Evolutionary conservation across 805 yeast genomes (phyloP), one percentile per base, ranked within the genome.

Genomic region (Kodamaea kakaduensis): DNA sequence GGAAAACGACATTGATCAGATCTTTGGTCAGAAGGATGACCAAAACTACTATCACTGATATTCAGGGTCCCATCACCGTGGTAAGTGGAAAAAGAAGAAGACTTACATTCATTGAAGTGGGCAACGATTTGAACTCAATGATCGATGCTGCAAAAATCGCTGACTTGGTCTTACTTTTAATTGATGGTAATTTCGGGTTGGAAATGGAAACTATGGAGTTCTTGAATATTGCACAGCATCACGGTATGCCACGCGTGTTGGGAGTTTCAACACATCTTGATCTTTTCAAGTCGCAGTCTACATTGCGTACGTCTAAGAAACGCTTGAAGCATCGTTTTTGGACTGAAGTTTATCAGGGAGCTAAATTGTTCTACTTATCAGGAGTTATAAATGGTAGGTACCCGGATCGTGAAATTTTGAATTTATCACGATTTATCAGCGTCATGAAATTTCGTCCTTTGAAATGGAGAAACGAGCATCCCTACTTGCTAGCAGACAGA

Each of bases 181-280:
- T 93, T 41, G 99, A 93, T 66, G 97, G 98, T 40, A 93, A 93
- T 58, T 93, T 87, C 57, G 99, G 99, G 6, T 78, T 93, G 41
- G 99, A 93, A 67, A 93, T 93, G 99, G 99, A 93, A 62, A 93
- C 98, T 6, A 94, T 93, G 97, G 99, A 93, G 62, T 93, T 93
- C 54, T 70, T 93, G 44, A 94, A 93, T 53, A 76, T 93, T 46
- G 94, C 96, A 3, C 96, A 93, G 50, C 97, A 90, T 54, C 98
- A 93, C 59, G 99, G 98, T 61, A 93, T 93, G 89, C 99, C 99
- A 26, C 77, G 96, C 49, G 94, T 93, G 13, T 69, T 93, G 29
- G 98, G 97, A 46, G 84, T 93, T 7, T 84, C 96, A 5, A 93
- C 98, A 0, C 99, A 93, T 67, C 71, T 94, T 51, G 99, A 93